These are phyloP conservation scores for Cryptococcus hybrid DNA, from an alignment of 1,284 basidiomycete genomes.

Conservation along the genomic window DNA sequence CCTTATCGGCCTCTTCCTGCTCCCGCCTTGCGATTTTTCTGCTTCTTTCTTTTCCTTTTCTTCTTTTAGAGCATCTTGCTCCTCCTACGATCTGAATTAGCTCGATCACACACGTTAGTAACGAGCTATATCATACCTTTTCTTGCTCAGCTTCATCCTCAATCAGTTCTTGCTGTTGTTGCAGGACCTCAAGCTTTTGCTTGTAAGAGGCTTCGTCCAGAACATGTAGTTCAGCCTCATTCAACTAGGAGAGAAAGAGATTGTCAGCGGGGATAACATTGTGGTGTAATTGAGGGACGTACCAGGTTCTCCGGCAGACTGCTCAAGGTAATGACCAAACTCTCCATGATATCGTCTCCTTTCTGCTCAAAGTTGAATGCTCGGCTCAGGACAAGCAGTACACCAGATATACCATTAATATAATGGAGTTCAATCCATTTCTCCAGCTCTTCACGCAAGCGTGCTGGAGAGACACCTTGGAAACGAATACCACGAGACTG, in stretches of 20 bases:
- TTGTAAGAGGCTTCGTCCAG: slow-evolving; percentile 94
- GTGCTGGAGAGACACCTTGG: slow-evolving; percentile 73
- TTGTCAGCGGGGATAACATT: slow-evolving; percentile 42
- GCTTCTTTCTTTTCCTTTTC: slow-evolving; percentile 74
- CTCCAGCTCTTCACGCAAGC: slow-evolving; percentile 80
- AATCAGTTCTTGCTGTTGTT: slow-evolving; percentile 98
- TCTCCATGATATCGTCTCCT: slow-evolving; percentile 76
- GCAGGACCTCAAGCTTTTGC: slow-evolving; percentile 95
- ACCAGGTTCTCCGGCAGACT: slow-evolving; percentile 94
- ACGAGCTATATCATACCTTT: slow-evolving; percentile 49
- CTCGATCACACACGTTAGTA: background rate
- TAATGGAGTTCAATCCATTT: slow-evolving; percentile 96
- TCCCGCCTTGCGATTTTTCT: slow-evolving; percentile 60
- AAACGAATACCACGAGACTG: slow-evolving; percentile 94
- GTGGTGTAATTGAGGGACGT: slow-evolving; percentile 37
- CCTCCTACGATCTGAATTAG: slow-evolving; percentile 57
- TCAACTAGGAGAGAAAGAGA: slow-evolving; percentile 56
- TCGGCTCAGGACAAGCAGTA: slow-evolving; percentile 85
- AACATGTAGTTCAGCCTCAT: slow-evolving; percentile 94
- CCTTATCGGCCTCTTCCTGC: slow-evolving; percentile 50
- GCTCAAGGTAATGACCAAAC: slow-evolving; percentile 86
- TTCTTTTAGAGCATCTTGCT: slow-evolving; percentile 83
- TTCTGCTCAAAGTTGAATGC: slow-evolving; percentile 92
- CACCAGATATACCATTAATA: slow-evolving; percentile 80
- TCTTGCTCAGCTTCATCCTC: slow-evolving; percentile 99